Evolutionary conservation across 768 basidiomycete species (phyloP).

Genomic region (Amanita fuliginea): DNA sequence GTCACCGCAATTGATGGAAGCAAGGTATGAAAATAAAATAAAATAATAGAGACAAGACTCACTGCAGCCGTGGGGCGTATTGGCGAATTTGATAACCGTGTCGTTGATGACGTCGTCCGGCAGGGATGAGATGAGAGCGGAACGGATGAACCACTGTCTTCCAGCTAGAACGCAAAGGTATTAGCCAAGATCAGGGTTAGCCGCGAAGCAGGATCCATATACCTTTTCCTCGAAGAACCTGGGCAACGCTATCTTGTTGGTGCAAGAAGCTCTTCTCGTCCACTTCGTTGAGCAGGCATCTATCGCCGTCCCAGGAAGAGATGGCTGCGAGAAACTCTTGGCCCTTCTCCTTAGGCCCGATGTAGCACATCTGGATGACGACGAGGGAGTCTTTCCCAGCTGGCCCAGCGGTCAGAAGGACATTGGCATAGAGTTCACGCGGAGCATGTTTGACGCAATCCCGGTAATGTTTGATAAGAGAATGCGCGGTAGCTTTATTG

Average conservation of each 20-base stretch:
- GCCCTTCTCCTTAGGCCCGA: conserved; percentile 64
- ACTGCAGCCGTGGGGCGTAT: conserved; percentile 90
- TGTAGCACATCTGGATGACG: conserved; percentile 86
- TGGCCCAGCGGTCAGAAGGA: conserved; percentile 85
- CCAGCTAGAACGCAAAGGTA: conserved; percentile 35
- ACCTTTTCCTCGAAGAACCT: conserved; percentile 82
- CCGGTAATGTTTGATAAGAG: conserved; percentile 83
- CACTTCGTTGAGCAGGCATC: conserved; percentile 81
- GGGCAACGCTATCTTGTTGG: conserved; percentile 88
- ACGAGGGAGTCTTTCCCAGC: conserved; percentile 75
- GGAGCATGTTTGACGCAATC: conserved; percentile 89
- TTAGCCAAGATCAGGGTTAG: background rate
- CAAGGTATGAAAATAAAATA: background rate
- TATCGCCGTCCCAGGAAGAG: conserved; percentile 82
- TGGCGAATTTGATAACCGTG: conserved; percentile 71
- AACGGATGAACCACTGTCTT: conserved; percentile 87
- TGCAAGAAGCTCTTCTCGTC: conserved; percentile 81
- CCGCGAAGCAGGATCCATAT: conserved; percentile 9
- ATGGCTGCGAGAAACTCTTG: conserved; percentile 74
- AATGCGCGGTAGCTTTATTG: conserved; percentile 76
- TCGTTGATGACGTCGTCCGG: conserved; percentile 80
- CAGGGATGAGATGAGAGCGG: conserved; percentile 70
- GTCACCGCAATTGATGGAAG: background rate
- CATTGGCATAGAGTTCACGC: conserved; percentile 80
- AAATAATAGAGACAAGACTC: conserved; percentile 25